Percentiles rank a stretch among this genome's conserved stretches.
Conservation (phyloP, 495 filamentous ascomycete genomes). For the Hypoxylon rickii region DNA sequence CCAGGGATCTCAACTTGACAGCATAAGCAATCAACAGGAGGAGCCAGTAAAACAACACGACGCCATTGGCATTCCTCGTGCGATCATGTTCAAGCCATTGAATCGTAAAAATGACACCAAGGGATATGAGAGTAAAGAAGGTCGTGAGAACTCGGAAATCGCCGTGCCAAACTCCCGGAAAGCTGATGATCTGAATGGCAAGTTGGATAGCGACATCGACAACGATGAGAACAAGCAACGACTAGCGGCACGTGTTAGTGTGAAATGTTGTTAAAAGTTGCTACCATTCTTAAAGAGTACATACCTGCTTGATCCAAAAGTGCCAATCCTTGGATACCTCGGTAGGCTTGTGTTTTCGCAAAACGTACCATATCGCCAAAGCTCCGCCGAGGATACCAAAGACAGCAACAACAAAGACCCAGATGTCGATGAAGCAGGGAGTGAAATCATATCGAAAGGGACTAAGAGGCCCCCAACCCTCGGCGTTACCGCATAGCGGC, state of each 20-base stretch:
- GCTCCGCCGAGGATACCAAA: constrained; percentile 78
- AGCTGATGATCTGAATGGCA: constrained; percentile 74
- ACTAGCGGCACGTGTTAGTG: constrained; percentile 51
- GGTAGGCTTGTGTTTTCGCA: constrained; percentile 62
- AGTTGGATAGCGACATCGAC: constrained; percentile 72
- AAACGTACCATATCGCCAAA: constrained; percentile 72
- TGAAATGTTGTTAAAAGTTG: no score
- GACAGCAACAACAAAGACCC: constrained; percentile 73
- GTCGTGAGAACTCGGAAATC: constrained; percentile 94
- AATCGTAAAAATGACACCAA: constrained; percentile 78
- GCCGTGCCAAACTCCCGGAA: constrained; percentile 68
- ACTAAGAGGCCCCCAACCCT: constrained; percentile 96
- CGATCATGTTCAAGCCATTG: constrained; percentile 93
- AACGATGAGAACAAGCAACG: constrained; percentile 70
- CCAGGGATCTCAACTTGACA: constrained; percentile 86
- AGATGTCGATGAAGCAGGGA: constrained; percentile 92
- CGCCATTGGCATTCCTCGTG: constrained; percentile 86
- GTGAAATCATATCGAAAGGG: constrained; percentile 86
- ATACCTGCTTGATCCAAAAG: constrained; percentile 88
- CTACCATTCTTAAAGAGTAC: no score
- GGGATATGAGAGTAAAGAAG: constrained; percentile 74
- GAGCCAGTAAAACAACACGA: constrained; percentile 96
- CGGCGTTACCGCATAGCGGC: constrained; percentile 79
- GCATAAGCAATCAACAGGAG: constrained; percentile 79
- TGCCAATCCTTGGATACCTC: constrained; percentile 87